Conservation (phyloP, 306 rosid species). For the Prunus campanulata region DNA sequence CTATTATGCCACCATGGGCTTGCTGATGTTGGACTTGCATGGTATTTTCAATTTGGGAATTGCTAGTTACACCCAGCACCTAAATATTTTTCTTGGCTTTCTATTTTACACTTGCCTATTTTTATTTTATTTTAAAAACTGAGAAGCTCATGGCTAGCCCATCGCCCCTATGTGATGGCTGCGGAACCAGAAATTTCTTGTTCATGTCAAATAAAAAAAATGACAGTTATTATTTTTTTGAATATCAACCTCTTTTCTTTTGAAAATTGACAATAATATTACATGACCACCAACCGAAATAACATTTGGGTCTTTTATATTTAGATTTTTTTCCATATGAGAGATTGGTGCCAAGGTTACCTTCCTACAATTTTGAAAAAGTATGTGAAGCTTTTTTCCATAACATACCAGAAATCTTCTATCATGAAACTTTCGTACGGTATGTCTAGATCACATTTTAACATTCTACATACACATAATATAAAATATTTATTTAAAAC, state of each 20-base stretch:
- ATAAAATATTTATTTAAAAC: neutral
- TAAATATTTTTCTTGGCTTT: neutral
- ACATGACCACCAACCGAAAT: no score
- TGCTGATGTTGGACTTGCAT: neutral
- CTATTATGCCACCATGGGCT: neutral
- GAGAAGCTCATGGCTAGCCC: neutral
- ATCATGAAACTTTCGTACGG: neutral
- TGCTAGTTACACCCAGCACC: neutral
- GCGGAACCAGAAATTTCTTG: neutral
- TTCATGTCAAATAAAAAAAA: neutral
- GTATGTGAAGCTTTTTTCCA: neutral
- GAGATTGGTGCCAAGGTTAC: neutral
- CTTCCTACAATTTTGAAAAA: neutral
- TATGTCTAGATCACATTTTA: neutral
- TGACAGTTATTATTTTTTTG: no score
- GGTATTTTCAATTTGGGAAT: neutral
- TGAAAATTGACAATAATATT: no score
- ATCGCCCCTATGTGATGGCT: neutral
- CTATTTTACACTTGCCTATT: neutral
- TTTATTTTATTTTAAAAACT: neutral
- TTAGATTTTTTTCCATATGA: neutral
- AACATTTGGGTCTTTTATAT: no score
- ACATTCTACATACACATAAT: neutral
- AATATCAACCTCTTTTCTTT: no score
- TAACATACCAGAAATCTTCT: neutral